phyloP scores from a whole-genome alignment of 257 asterid genomes.

The Coffea eugenioides region DNA sequence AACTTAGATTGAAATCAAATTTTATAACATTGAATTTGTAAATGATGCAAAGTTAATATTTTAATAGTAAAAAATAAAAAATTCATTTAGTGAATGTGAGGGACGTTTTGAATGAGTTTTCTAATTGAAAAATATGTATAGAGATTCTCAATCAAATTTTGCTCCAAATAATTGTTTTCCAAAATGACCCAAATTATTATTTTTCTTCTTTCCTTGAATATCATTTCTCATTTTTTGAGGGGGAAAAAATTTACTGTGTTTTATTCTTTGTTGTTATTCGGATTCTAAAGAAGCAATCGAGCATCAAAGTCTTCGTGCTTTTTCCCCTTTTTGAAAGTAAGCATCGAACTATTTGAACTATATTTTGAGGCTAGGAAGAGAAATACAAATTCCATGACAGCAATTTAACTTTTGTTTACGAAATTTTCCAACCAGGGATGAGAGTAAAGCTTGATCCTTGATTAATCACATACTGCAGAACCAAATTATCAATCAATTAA shows the following conservation, averaged over 20 bases:
- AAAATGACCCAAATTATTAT: neutral
- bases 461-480: neutral
- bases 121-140: too few relatives aligned
- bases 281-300: neutral
- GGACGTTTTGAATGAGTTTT: too few relatives aligned
- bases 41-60: too few relatives aligned
- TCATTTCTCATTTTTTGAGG: neutral
- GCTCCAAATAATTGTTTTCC: too few relatives aligned
- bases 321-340: neutral
- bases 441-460: neutral
- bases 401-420: neutral
- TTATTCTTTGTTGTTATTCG: neutral
- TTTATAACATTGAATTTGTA: too few relatives aligned
- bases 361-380: neutral
- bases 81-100: too few relatives aligned
- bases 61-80: too few relatives aligned
- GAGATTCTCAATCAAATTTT: too few relatives aligned
- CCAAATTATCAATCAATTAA: neutral
- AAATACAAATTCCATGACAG: neutral
- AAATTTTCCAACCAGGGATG: neutral
- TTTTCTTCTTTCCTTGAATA: neutral
- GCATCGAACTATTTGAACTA: neutral
- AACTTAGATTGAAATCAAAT: too few relatives aligned
- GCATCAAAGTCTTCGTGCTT: neutral
- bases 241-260: neutral